Evolutionary conservation across 257 asterid species (phyloP).

Genomic region (Solanum piurae): DNA sequence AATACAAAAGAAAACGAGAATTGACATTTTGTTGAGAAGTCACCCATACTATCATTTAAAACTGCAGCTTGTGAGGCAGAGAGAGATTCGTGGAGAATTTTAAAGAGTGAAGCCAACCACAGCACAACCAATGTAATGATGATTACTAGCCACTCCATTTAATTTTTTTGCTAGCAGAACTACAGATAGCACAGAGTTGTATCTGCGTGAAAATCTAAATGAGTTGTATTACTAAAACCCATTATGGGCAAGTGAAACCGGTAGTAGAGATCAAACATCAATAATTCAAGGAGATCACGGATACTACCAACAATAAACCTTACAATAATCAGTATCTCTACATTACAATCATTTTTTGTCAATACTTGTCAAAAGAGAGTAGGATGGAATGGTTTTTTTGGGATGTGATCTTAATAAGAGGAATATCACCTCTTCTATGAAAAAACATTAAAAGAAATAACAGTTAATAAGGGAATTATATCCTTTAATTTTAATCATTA

Average conservation of each 20-base stretch:
- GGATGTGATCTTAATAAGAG: not conserved
- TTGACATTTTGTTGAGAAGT: not conserved
- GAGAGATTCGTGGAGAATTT: conserved; percentile 29
- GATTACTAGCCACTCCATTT: conserved; percentile 2
- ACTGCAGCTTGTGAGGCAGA: conserved; percentile 27
- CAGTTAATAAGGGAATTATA: not conserved
- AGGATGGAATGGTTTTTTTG: not conserved
- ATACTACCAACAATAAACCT: not conserved
- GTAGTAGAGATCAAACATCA: not conserved
- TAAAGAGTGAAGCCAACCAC: conserved; percentile 61
- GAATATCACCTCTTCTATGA: not conserved
- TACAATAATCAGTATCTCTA: not conserved
- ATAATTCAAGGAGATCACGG: not conserved
- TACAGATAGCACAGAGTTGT: not conserved
- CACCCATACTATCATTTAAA: conserved; percentile 28
- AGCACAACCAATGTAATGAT: conserved; percentile 24
- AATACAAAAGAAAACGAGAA: not conserved
- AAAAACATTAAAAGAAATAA: not conserved
- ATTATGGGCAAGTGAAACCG: not conserved
- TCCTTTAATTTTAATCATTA: not conserved
- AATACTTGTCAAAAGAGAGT: not conserved
- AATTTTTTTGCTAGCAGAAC: not conserved
- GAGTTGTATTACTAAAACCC: not conserved
- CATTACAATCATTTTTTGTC: not conserved
- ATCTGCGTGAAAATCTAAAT: not conserved